These are phyloP conservation scores for Podospora tetraspora DNA, from an alignment of 495 filamentous ascomycete genomes.

Conservation along the genomic window DNA sequence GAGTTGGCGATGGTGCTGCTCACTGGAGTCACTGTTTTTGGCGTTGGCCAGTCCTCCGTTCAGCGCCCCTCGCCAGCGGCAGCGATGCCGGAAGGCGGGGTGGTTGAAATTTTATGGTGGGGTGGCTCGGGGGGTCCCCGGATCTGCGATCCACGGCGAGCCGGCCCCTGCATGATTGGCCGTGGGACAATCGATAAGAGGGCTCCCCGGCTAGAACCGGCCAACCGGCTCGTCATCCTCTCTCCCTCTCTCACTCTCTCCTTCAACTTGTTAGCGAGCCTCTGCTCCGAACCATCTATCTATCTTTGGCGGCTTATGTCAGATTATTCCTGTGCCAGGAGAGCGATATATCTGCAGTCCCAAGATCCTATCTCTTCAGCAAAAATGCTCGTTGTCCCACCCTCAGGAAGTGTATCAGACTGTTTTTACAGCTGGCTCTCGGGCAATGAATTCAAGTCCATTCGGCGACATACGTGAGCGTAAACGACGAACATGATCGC, in stretches of 20 bases:
- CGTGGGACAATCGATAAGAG: not conserved
- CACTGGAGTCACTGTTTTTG: slow-evolving; percentile 1
- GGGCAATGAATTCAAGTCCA: too few relatives aligned
- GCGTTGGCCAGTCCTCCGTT: slow-evolving; percentile 7
- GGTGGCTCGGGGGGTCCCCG: not conserved
- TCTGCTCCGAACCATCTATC: not conserved
- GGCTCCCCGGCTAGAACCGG: not conserved
- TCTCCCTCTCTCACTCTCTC: not conserved
- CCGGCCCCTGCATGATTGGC: not conserved
- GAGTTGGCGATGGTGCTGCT: slow-evolving; percentile 2
- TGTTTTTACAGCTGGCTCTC: too few relatives aligned
- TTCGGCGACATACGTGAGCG: too few relatives aligned
- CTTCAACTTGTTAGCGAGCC: not conserved
- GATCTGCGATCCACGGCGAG: not conserved
- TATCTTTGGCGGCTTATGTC: not conserved
- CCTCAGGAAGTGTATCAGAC: too few relatives aligned
- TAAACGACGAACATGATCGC: too few relatives aligned
- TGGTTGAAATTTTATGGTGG: slow-evolving; percentile 13
- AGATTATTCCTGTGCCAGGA: not conserved
- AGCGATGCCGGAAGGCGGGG: slow-evolving; percentile 15
- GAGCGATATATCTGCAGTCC: too few relatives aligned
- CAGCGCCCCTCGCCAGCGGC: not conserved
- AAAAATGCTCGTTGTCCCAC: not conserved
- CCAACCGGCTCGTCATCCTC: not conserved
- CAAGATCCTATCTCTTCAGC: not conserved